Base-by-base conservation (phyloP, 345 rosid species). In the Salix dunnii region DNA sequence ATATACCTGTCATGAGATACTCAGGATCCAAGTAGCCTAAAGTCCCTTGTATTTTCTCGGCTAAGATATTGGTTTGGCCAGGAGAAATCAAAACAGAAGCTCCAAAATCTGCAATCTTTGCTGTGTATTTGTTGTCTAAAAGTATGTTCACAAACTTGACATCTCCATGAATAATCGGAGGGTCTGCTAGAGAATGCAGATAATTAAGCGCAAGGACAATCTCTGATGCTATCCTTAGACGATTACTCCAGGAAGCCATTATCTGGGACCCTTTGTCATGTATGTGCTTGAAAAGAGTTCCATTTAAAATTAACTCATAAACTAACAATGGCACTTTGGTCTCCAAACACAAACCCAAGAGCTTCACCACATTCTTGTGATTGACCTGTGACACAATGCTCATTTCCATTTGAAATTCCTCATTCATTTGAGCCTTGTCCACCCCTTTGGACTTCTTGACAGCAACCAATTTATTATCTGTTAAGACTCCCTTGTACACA, bases 161-260 rank as follows among this genome's bases (percentile, higher is more conserved):
- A 66, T 82, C 85, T 36, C 85, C 81, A 7, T 85, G 87, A 27
- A 85, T 85, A 33, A 82, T 75, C 1, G 87, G 80, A 20, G 87
- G 85, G 71, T 70, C 28, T 36, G 85, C 85, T 25, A 82, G 30
- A 68, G 82, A 82, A 51, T 85, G 86, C 35, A 81, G 21, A 61
- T 83, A 83, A 21, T 74, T 77, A 27, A 83, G 79, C 10, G 87
- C 87, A 28, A 58, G 74, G 0, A 82, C 83, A n/a, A 58, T 70
- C 51, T 84, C 87, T 16, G 77, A 63, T 0, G 78, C 84, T 0
- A 84, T 69, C 46, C 71, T 73, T 3, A 78, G 75, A 7, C 76
- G 76, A 33, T 25, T 78, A 63, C 53, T 64, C 87, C 84, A 79
- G 12, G 75, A 30, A 14, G 31, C 60, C 18, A 81, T 4, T 31